These are phyloP conservation scores for Cladosporium sp. DNA, from an alignment of 2,329 filamentous ascomycete genomes.

Conservation along the genomic window DNA sequence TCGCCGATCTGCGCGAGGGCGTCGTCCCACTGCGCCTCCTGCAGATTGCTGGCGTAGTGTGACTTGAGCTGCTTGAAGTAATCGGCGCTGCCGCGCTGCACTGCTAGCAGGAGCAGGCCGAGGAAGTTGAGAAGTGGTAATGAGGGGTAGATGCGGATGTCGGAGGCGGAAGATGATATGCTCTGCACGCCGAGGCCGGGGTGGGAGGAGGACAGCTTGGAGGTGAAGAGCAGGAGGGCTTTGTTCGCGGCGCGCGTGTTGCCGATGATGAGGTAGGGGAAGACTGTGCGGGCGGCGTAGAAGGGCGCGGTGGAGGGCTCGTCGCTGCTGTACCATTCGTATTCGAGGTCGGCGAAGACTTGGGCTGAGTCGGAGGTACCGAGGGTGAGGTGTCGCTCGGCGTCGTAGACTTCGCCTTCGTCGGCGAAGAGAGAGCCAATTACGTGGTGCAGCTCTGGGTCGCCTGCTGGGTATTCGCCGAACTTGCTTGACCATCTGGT, in stretches of 20 bases:
- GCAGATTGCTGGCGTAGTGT: slow-evolving; percentile 76
- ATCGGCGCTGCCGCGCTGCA: slow-evolving; percentile 74
- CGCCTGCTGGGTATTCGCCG: slow-evolving; percentile 83
- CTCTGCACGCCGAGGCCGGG: slow-evolving; percentile 70
- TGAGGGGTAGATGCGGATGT: slow-evolving; percentile 76
- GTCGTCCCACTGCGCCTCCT: slow-evolving; percentile 72
- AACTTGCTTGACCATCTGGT: slow-evolving; percentile 76
- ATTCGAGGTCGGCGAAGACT: slow-evolving; percentile 77
- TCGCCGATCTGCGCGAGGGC: slow-evolving; percentile 83
- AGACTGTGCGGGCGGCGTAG: slow-evolving; percentile 79
- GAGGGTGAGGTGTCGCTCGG: slow-evolving; percentile 81
- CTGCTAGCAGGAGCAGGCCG: slow-evolving; percentile 73
- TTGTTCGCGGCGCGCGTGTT: slow-evolving; percentile 87
- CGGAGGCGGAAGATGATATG: slow-evolving; percentile 68
- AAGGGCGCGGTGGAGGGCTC: slow-evolving; percentile 81
- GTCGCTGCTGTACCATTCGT: slow-evolving; percentile 87
- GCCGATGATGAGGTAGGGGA: slow-evolving; percentile 86
- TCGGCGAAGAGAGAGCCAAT: slow-evolving; percentile 84
- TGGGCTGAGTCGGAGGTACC: slow-evolving; percentile 86
- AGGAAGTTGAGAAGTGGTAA: slow-evolving; percentile 95
- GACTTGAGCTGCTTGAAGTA: slow-evolving; percentile 75
- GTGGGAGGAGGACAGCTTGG: slow-evolving; percentile 57
- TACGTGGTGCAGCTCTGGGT: slow-evolving; percentile 92
- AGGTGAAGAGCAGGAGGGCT: slow-evolving; percentile 72
- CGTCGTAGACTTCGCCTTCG: slow-evolving; percentile 88